Evolutionary conservation across 176 grass and related monocot species (phyloP).

Genomic region (Thinopyrum elongatum): DNA sequence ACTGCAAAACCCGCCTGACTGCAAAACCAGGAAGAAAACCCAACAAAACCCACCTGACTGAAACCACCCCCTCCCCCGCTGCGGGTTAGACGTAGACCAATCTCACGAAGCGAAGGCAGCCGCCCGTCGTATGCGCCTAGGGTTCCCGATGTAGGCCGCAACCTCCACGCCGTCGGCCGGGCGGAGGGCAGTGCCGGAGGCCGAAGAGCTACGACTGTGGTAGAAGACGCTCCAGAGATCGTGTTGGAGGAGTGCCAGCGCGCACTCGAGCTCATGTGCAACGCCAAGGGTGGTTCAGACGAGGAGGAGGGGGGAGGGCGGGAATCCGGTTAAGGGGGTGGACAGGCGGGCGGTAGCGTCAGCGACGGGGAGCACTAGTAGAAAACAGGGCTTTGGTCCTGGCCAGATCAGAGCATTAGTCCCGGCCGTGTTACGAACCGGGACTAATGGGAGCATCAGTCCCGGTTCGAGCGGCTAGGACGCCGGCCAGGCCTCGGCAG

Average conservation of each 20-base stretch:
- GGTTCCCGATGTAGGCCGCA: constrained; percentile 38
- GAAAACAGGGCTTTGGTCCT: too few relatives aligned
- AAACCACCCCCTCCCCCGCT: background rate
- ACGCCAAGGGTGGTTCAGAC: constrained; percentile 21
- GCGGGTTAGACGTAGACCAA: background rate
- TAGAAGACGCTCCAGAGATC: constrained; percentile 54
- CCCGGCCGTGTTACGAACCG: too few relatives aligned
- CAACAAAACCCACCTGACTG: too few relatives aligned
- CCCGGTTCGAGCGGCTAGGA: too few relatives aligned
- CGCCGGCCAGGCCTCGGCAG: too few relatives aligned
- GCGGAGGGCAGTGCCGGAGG: constrained; percentile 5
- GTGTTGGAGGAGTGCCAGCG: constrained; percentile 77
- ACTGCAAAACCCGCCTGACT: too few relatives aligned
- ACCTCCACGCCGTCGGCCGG: background rate
- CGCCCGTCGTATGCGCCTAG: background rate
- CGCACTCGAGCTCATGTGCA: constrained; percentile 49
- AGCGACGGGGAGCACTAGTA: constrained; percentile 38
- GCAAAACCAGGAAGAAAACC: too few relatives aligned
- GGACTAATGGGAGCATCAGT: too few relatives aligned
- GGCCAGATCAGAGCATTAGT: too few relatives aligned
- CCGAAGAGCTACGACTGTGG: constrained; percentile 42
- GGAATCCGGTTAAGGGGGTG: background rate
- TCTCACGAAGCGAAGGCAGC: background rate
- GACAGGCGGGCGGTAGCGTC: background rate
- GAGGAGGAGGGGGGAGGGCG: background rate